Evolutionary conservation across 164 flowering plant genomes (phyloP).

Genomic region (Vitis riparia): DNA sequence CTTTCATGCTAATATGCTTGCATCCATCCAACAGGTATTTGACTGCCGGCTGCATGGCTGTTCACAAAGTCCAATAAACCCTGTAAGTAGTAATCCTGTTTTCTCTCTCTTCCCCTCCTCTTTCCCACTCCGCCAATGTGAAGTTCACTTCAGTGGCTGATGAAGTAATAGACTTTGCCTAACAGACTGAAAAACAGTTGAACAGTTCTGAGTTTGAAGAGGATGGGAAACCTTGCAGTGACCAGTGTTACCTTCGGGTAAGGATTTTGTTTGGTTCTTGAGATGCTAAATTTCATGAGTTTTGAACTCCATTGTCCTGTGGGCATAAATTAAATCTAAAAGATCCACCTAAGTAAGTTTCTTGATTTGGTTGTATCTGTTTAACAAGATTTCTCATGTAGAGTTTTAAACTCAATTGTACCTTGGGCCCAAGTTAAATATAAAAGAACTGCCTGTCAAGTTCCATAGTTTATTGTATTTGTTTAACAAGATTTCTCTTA

Average conservation of each 20-base stretch:
- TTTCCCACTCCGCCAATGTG: neutral
- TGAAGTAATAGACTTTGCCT: slow-evolving; percentile 17
- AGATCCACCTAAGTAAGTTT: too few relatives aligned
- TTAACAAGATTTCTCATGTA: too few relatives aligned
- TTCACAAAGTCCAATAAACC: slow-evolving; percentile 64
- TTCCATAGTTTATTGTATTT: too few relatives aligned
- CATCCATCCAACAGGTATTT: slow-evolving; percentile 58
- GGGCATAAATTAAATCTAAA: too few relatives aligned
- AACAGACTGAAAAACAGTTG: slow-evolving; percentile 78
- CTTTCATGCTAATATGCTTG: slow-evolving; percentile 11
- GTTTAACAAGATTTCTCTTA: too few relatives aligned
- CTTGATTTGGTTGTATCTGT: too few relatives aligned
- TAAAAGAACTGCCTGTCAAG: too few relatives aligned
- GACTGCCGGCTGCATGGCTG: slow-evolving; percentile 98
- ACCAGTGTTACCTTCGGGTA: slow-evolving; percentile 82
- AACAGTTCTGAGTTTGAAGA: slow-evolving; percentile 58
- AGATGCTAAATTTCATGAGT: neutral
- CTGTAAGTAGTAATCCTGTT: slow-evolving; percentile 55
- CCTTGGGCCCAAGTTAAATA: too few relatives aligned
- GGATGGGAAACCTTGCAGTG: slow-evolving; percentile 78
- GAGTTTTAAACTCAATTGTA: too few relatives aligned
- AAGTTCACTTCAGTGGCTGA: slow-evolving; percentile 6
- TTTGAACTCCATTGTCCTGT: neutral
- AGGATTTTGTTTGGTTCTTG: slow-evolving; percentile 9
- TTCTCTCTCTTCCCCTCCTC: neutral